Conservation (phyloP, 768 basidiomycete genomes). For the Tulasnella calospora region DNA sequence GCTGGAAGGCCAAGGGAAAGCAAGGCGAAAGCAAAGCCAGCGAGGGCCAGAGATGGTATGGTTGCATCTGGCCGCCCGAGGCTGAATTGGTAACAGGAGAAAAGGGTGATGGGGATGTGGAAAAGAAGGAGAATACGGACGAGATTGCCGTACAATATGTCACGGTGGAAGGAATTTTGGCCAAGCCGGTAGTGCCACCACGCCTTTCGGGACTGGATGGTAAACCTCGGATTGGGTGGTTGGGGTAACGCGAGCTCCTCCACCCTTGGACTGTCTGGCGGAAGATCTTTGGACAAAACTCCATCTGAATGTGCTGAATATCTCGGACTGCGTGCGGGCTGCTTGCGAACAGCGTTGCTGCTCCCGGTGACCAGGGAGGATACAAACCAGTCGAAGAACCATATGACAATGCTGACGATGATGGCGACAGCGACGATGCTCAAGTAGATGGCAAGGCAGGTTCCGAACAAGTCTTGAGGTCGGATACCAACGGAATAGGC, state of each 20-base stretch:
- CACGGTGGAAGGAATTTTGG: conserved; percentile 73
- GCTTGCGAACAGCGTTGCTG: conserved; percentile 35
- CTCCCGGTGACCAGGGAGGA: conserved; percentile 38
- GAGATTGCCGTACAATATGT: conserved; percentile 81
- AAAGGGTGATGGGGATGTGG: conserved; percentile 90
- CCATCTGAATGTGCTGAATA: conserved; percentile 33
- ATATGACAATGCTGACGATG: conserved; percentile 61
- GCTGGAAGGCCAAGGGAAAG: conserved; percentile 75
- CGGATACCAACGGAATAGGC: conserved; percentile 78
- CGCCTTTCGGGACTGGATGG: conserved; percentile 6
- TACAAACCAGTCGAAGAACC: conserved; percentile 60
- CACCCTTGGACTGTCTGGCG: conserved; percentile 21
- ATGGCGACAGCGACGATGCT: conserved; percentile 69
- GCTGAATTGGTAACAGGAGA: conserved; percentile 83
- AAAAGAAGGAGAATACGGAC: conserved; percentile 87
- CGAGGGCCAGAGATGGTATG: conserved; percentile 64
- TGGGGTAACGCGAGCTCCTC: conserved; percentile 34
- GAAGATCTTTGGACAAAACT: conserved; percentile 33
- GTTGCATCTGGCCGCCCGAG: conserved; percentile 50
- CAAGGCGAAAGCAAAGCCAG: conserved; percentile 71
- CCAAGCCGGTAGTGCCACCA: conserved; percentile 38
- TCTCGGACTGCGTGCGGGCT: conserved; percentile 34
- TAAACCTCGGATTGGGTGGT: conserved; percentile 15
- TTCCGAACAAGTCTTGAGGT: conserved; percentile 74
- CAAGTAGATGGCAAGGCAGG: conserved; percentile 79